Base-by-base conservation (phyloP, 495 filamentous ascomycete species). In the Bacidia gigantensis region DNA sequence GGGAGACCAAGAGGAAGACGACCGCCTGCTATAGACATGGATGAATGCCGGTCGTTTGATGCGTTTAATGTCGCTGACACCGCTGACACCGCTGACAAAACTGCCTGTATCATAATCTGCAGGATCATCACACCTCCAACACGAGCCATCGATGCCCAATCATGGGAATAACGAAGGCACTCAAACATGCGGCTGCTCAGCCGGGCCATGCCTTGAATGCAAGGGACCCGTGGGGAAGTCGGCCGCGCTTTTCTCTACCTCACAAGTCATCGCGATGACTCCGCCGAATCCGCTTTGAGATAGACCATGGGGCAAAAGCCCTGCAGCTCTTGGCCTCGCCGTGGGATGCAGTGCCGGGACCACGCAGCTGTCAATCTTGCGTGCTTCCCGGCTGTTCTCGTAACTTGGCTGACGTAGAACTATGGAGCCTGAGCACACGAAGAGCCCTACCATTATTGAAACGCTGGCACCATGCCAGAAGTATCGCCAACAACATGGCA, bases 361-460 rank as follows among this genome's bases (percentile, higher is more conserved):
- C 32, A 49, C 32, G 47, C 47, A 49, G 47, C 18, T 32, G 32
- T 35, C 47, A 38, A 35, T 35, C 29, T 35, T 35, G 29, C 29
- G 14, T 35, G 29, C 29, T 35, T 35, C 29, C 29, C 29, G 29
- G 29, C 29, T 35, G 29, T 35, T 35, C 29, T 35, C 29, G 29
- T 35, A 14, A 14, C 7, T 35, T 7, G 29, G 7, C 14, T 35
- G 29, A 35, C 29, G 29, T 14, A 35, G 29, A n/a, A n/a, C n/a
- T n/a, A n/a, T n/a, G 29, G 7, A 35, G 29, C 29, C 14, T 35
- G 29, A 14, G 7, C 29, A 35, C 29, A 14, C 29, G 29, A 5
- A 35, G n/a, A n/a, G n/a, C n/a, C n/a, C n/a, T n/a, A n/a, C n/a
- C n/a, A n/a, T n/a, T n/a, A n/a, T n/a, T n/a, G n/a, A n/a, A n/a